phyloP scores from a whole-genome alignment of 2,329 filamentous ascomycete species.

The Ilyonectria robusta region DNA sequence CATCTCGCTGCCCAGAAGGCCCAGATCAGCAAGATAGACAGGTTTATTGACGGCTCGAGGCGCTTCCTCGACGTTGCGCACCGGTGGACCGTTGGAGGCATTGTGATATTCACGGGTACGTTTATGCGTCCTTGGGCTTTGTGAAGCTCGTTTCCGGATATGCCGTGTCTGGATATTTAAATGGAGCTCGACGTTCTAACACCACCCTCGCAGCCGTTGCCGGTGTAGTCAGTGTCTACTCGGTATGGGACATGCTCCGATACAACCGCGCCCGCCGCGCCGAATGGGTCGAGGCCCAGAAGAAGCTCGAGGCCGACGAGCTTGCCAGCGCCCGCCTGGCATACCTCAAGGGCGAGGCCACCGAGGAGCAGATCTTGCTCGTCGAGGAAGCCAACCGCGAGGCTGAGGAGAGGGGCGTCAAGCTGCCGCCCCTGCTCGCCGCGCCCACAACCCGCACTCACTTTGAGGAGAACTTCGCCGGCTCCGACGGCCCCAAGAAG shows the following conservation, averaged over 20 bases:
- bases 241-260: conserved; percentile 72
- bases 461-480: conserved; percentile 52
- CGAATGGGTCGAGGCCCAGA: conserved; percentile 71
- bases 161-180: background rate
- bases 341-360: conserved; percentile 71
- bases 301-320: conserved; percentile 66
- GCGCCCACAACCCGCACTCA: conserved; percentile 58
- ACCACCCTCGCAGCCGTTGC: conserved; percentile 61
- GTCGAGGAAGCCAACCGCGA: conserved; percentile 70
- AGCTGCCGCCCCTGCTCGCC: conserved; percentile 66
- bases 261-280: conserved; percentile 72
- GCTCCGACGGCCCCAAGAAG: conserved; percentile 38
- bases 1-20: conserved; percentile 76
- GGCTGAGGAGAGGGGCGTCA: conserved; percentile 61
- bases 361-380: conserved; percentile 67
- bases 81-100: conserved; percentile 66
- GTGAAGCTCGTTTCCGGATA: background rate
- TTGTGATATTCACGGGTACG: conserved; percentile 71
- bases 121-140: conserved; percentile 16
- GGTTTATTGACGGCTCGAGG: conserved; percentile 62
- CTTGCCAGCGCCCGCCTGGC: conserved; percentile 71
- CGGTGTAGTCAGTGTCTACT: conserved; percentile 70
- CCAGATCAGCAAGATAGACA: conserved; percentile 67
- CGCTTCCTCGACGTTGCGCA: conserved; percentile 70
- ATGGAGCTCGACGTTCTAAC: conserved; percentile 15